Evolutionary conservation across 306 rosid species (phyloP).

Genomic region (Pyrus betulifolia): DNA sequence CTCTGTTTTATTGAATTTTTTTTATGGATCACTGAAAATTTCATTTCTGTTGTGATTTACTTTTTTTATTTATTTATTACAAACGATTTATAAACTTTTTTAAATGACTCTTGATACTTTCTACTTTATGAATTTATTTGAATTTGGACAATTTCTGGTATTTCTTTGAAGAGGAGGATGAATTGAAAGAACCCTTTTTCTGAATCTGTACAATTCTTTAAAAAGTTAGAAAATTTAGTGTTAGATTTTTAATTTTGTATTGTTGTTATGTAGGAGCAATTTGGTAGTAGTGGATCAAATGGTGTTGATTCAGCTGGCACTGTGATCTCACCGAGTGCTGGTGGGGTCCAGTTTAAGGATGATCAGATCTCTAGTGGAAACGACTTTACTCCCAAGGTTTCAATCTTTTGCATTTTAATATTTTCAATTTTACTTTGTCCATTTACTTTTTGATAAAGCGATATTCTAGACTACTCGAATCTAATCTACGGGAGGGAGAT

Average conservation of each 20-base stretch:
- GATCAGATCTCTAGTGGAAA: constrained; percentile 49
- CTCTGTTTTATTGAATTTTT: not conserved
- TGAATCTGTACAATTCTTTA: not conserved
- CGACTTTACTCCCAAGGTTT: constrained; percentile 59
- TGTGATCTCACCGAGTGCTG: constrained; percentile 25
- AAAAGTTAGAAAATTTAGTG: not conserved
- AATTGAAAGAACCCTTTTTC: not conserved
- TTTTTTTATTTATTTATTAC: not conserved
- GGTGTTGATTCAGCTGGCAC: constrained; percentile 21
- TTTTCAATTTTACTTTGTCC: not conserved
- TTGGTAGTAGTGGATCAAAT: constrained; percentile 17
- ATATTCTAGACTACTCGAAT: no score
- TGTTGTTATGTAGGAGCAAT: constrained; percentile 34
- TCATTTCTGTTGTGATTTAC: not conserved
- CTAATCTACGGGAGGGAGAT: no score
- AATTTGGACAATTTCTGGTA: not conserved
- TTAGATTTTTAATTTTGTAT: not conserved
- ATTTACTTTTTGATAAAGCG: not conserved
- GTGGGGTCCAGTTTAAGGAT: constrained; percentile 35
- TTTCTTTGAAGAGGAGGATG: not conserved
- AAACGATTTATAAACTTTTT: no score
- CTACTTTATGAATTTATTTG: not conserved
- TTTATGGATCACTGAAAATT: not conserved
- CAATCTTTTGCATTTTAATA: not conserved
- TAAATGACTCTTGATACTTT: not conserved